phyloP scores from a whole-genome alignment of 1,284 basidiomycete genomes.

The Moesziomyces globuligerus region DNA sequence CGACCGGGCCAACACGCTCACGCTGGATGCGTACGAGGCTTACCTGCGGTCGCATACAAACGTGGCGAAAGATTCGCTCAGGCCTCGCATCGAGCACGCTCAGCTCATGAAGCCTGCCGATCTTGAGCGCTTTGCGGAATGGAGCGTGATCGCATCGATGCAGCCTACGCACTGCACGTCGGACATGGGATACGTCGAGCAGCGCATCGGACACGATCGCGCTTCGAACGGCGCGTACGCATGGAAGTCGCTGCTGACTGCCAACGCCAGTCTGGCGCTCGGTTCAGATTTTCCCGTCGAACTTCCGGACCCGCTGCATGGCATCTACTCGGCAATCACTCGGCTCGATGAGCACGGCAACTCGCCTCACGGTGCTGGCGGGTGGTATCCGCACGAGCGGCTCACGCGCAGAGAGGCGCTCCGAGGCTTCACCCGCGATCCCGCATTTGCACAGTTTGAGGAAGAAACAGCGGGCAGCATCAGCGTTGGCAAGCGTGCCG shows the following conservation, averaged over 20 bases:
- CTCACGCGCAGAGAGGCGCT: conserved; percentile 77
- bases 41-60: conserved; percentile 18
- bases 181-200: conserved; percentile 81
- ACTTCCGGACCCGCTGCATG: conserved; percentile 66
- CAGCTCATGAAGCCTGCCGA: conserved; percentile 78
- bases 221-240: conserved; percentile 81
- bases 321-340: conserved; percentile 87
- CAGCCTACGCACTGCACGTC: conserved; percentile 89
- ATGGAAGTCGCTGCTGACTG: conserved; percentile 77
- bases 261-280: conserved; percentile 74
- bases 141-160: conserved; percentile 88
- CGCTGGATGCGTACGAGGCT: conserved; percentile 70
- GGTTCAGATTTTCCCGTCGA: conserved; percentile 89
- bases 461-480: conserved; percentile 76
- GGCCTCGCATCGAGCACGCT: conserved; percentile 88
- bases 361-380: conserved; percentile 81
- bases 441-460: conserved; percentile 85
- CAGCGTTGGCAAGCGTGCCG: conserved; percentile 79
- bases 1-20: conserved; percentile 83
- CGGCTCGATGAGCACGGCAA: conserved; percentile 76
- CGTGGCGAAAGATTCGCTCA: conserved; percentile 63
- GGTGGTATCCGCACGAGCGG: conserved; percentile 74
- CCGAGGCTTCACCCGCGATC: conserved; percentile 81
- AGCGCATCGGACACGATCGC: conserved; percentile 68
- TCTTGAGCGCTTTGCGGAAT: conserved; percentile 75